These are phyloP conservation scores for Fusarium annulatum DNA, from an alignment of 2,329 filamentous ascomycete genomes.

Conservation along the genomic window DNA sequence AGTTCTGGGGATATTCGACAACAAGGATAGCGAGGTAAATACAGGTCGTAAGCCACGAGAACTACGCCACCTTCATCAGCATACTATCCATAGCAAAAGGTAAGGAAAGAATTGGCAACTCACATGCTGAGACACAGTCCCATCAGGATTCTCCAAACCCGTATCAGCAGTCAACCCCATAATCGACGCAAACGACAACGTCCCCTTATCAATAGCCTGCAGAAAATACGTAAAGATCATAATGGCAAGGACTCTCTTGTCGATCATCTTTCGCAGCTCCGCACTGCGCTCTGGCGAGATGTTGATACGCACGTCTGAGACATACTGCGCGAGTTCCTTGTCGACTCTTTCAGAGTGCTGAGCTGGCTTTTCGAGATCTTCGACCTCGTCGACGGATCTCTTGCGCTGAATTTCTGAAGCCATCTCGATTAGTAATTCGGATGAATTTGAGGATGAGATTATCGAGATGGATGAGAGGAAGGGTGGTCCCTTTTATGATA, in stretches of 20 bases:
- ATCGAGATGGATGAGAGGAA: neutral
- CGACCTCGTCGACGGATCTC: conserved; percentile 41
- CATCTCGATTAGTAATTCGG: neutral
- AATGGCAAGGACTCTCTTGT: conserved; percentile 73
- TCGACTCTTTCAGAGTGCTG: conserved; percentile 66
- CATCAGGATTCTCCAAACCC: conserved; percentile 54
- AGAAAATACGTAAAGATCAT: conserved; percentile 82
- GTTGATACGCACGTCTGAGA: conserved; percentile 63
- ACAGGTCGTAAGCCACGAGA: conserved; percentile 75
- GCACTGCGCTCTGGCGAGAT: conserved; percentile 70
- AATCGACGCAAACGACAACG: conserved; percentile 72
- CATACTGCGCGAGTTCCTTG: conserved; percentile 75
- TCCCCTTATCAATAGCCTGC: conserved; percentile 76
- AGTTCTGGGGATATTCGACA: conserved; percentile 78
- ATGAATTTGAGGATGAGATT: neutral
- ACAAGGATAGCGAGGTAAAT: conserved; percentile 78
- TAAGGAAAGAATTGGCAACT: neutral
- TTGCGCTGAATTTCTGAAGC: conserved; percentile 28
- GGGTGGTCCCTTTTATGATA: neutral
- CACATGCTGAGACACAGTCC: conserved; percentile 39
- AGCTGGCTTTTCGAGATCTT: conserved; percentile 57
- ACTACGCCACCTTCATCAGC: neutral
- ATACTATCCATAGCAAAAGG: fast-evolving
- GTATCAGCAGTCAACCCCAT: conserved; percentile 69
- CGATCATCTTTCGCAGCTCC: conserved; percentile 72